phyloP scores from a whole-genome alignment of 139 green algal genomes.

The Chlorella sp. region DNA sequence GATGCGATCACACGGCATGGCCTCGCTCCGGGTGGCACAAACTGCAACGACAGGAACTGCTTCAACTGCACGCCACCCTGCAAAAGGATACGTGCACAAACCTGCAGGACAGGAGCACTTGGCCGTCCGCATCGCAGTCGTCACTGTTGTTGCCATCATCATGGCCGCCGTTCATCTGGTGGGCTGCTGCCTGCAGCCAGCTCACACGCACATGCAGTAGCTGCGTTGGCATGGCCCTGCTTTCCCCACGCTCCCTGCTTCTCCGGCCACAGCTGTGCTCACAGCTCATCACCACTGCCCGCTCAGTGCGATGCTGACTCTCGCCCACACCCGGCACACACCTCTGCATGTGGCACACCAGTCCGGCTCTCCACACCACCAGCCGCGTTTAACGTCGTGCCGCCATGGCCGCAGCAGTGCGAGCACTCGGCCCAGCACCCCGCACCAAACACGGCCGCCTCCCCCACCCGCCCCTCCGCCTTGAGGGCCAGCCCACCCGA shows the following conservation, averaged over 20 bases:
- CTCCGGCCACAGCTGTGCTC: not conserved
- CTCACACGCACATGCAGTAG: no score
- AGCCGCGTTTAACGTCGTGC: no score
- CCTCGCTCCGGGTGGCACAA: not conserved
- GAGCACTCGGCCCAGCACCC: slow-evolving; percentile 67
- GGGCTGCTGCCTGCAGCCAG: no score
- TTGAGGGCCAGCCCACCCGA: slow-evolving; percentile 83
- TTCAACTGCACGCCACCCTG: not conserved
- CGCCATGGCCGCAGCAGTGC: no score
- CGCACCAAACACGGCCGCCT: slow-evolving; percentile 67
- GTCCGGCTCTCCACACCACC: not conserved
- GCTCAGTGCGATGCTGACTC: not conserved
- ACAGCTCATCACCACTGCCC: not conserved
- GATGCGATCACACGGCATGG: not conserved
- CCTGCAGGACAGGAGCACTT: not conserved
- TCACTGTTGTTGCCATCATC: not conserved
- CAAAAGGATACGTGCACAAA: not conserved
- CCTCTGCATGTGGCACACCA: not conserved
- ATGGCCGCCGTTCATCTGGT: no score
- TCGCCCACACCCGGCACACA: not conserved
- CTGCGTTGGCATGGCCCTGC: no score
- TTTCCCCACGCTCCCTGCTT: not conserved
- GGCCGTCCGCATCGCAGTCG: not conserved
- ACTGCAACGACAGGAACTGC: not conserved
- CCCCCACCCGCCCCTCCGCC: slow-evolving; percentile 60